These are phyloP conservation scores for Grosmannia huntii DNA, from an alignment of 2,329 filamentous ascomycete genomes.

Conservation along the genomic window DNA sequence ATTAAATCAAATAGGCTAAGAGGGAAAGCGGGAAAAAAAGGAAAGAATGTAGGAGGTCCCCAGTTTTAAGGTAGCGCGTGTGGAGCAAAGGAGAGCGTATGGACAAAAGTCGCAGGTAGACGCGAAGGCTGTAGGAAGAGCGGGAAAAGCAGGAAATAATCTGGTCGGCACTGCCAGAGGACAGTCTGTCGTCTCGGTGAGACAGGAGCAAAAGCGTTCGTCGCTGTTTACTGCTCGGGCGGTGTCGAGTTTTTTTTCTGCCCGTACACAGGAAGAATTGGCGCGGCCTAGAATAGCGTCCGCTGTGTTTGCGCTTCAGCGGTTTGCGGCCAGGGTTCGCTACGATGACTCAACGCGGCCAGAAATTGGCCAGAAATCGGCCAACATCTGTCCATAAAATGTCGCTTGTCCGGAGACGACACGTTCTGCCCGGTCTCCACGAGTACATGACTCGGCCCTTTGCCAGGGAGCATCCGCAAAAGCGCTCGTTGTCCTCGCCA, in stretches of 20 bases:
- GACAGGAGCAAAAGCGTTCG: neutral
- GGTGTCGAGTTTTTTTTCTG: neutral
- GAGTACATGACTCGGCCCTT: too few species aligned
- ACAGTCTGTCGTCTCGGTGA: neutral
- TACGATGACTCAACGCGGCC: neutral
- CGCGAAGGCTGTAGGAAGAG: neutral
- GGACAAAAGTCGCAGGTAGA: neutral
- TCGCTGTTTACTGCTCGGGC: neutral
- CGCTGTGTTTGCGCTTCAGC: neutral
- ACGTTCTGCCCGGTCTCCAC: too few species aligned
- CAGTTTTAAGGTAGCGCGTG: slow-evolving; percentile 1
- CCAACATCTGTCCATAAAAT: too few species aligned
- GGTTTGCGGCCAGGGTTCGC: neutral
- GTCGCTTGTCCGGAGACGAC: too few species aligned
- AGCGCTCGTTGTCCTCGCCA: too few species aligned
- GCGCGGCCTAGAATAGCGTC: neutral
- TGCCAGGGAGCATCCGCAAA: too few species aligned
- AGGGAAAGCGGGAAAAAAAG: slow-evolving; percentile 2
- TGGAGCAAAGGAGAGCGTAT: neutral
- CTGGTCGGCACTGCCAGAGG: neutral
- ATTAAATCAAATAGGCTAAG: neutral
- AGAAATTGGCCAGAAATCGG: too few species aligned
- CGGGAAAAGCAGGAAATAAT: neutral
- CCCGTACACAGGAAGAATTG: neutral
- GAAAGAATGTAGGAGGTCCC: neutral